Base-by-base conservation (phyloP, 2,329 filamentous ascomycete genomes). In the Daldinia eschscholtzii region DNA sequence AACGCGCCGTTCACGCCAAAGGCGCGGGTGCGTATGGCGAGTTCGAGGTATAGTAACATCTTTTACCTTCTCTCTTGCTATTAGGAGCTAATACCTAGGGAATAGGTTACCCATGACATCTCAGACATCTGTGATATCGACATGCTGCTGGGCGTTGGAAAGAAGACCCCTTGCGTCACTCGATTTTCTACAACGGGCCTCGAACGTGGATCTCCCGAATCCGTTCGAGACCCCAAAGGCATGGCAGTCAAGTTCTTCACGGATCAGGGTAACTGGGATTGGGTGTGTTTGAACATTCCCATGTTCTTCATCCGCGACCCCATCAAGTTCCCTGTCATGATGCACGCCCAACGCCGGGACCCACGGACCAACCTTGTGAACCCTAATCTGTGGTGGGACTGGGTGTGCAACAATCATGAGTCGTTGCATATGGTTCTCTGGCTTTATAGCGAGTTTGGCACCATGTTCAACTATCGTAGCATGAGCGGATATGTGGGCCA, bases 391-490 rank as follows among this genome's bases (percentile, higher is more conserved):
- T 44, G 41, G 41, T 44, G 41, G 41, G 41, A 44, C 7, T 44
- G n/a, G 41, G 15, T 44, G 15, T 44, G 41, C 41, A 44, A 44
- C 7, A 44, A 44, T 15, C 41, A 44, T 10, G 41, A 44, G 13
- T 44, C 41, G 6, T 15, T 44, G 10, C 41, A 44, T 10, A 44
- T 44, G 41, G 41, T 44, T 9, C 41, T 44, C 13, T 44, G n/a
- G 41, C 41, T 44, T 1, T 44, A 44, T n/a, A 44, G 41, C 13
- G 41, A 44, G 18, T 44, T 44, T 15, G 41, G 41, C 4, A 18
- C 41, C 13, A 44, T 44, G 41, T 44, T 44, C 41, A 44, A 44
- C 18, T 44, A 44, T 15, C 41, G 41, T 44, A 44, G 41, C n/a
- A 44, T 44, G 41, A 44, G 41, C 10, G 41, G 41, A 9, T 44